These are phyloP conservation scores for Fusarium torreyae DNA, from an alignment of 2,329 filamentous ascomycete species.

Conservation along the genomic window DNA sequence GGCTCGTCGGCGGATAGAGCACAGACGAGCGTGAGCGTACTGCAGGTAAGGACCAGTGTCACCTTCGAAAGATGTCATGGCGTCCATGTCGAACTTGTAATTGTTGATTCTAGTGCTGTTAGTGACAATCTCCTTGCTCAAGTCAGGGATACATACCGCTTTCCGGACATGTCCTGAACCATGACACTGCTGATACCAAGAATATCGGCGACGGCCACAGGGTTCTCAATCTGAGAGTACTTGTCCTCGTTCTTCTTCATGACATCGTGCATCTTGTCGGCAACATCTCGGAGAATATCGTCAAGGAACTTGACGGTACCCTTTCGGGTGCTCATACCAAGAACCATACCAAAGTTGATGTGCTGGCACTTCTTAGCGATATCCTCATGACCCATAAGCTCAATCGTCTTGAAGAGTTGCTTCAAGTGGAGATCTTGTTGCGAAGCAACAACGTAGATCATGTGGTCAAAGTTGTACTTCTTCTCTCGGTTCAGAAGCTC, in stretches of 20 bases:
- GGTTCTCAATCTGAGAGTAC: constrained; percentile 90
- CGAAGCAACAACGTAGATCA: constrained; percentile 84
- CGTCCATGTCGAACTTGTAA: constrained; percentile 83
- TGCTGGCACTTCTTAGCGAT: constrained; percentile 79
- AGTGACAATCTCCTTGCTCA: background rate
- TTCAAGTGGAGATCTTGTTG: constrained; percentile 81
- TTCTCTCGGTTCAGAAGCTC: constrained; percentile 77
- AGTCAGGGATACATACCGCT: constrained; percentile 71
- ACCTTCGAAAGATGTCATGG: constrained; percentile 87
- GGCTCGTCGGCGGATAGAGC: constrained; percentile 73
- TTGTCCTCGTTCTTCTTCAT: constrained; percentile 94
- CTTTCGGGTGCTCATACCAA: constrained; percentile 79
- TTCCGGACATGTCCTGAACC: constrained; percentile 98
- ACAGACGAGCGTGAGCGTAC: constrained; percentile 83
- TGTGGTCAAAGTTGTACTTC: constrained; percentile 79
- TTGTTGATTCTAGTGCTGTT: constrained; percentile 68
- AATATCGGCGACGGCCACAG: constrained; percentile 84
- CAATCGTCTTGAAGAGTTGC: constrained; percentile 83
- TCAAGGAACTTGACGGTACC: constrained; percentile 81
- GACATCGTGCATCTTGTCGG: constrained; percentile 97
- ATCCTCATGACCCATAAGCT: constrained; percentile 78
- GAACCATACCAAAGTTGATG: constrained; percentile 81
- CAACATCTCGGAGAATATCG: constrained; percentile 72
- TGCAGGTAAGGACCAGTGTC: constrained; percentile 90
- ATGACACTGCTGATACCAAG: constrained; percentile 96